Percentiles rank a stretch among this genome's conserved stretches.
phyloP scores from a whole-genome alignment of 2,329 filamentous ascomycete genomes.

The Diaporthe longicolla region DNA sequence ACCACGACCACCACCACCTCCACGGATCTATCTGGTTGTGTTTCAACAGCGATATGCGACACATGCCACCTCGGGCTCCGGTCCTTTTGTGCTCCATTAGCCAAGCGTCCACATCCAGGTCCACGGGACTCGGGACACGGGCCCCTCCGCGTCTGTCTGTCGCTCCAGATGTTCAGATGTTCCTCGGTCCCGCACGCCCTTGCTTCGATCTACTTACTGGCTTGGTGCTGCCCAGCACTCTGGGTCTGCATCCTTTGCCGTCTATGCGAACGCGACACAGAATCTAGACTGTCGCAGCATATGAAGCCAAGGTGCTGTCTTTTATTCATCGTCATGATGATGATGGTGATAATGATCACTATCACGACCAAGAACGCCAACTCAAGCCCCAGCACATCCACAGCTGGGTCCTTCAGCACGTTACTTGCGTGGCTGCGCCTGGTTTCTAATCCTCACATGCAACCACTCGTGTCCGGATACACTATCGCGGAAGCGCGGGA shows the following conservation, averaged over 20 bases:
- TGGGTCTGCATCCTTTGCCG: background rate
- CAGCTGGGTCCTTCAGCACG: constrained; percentile 1
- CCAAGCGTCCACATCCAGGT: background rate
- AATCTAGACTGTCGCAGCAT: background rate
- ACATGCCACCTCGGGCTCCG: constrained; percentile 1
- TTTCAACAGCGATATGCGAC: background rate
- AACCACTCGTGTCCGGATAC: background rate
- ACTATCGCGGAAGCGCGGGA: background rate
- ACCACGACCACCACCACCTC: too few relatives aligned
- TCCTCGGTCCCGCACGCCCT: background rate
- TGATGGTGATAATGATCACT: background rate
- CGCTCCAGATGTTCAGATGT: too few relatives aligned
- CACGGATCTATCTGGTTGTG: background rate
- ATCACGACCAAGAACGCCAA: background rate
- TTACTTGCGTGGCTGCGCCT: constrained; percentile 12
- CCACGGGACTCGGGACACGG: background rate
- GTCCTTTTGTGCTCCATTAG: constrained; percentile 12
- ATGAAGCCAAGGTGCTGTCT: constrained; percentile 3
- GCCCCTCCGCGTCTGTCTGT: constrained; percentile 1
- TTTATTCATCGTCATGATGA: background rate
- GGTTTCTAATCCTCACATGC: background rate
- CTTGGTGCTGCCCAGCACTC: too few relatives aligned
- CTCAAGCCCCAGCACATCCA: background rate
- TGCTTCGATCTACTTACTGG: constrained; percentile 19
- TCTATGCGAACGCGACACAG: background rate